Evolutionary conservation across 352 stramenopile genomes (phyloP), one percentile per base, ranked within the genome.

Genomic region (Phytophthora pisi): DNA sequence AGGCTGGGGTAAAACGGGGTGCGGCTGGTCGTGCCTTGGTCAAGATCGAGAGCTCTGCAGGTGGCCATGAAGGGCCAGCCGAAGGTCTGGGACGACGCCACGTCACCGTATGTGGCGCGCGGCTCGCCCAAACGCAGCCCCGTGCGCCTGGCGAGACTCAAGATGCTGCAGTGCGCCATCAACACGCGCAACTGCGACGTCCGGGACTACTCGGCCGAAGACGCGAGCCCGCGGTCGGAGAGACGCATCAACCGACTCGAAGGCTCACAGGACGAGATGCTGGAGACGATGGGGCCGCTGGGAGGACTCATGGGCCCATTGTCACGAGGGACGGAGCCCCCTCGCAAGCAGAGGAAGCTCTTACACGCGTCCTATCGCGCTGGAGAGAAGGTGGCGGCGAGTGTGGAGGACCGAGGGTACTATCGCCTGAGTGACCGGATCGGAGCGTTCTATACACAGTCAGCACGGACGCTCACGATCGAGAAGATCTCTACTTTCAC

Each of bases 401-500:
- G 56, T 23, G 65, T 80, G 3, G 83, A 96, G 57, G 88, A 93
- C 49, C 72, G 84, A 24, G 72, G 72, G 2, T 96, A 95, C 62
- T 93, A 92, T 57, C 84, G 85, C 31, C 43, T 91, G n/a, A 96
- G 86, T 46, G 88, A 96, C 61, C 83, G 86, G 7, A 94, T 96
- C 34, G 88, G 82, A 40, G 67, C 80, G 3, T 88, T 76, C 43
- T 96, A 96, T 68, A 93, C 88, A 15, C 75, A 86, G 24, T 87
- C 80, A 2, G 83, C 88, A 4, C 78, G 76, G 11, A 72, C 73
- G 3, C 51, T 96, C 6, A 92, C 86, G 3, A 81, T 93, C 26
- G 82, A 93, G 3, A 77, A 80, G 57, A 86, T 94, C 43, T 91
- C 81, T 2, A 77, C 55, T n/a, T 82, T 93, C 40, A 91, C 85